Evolutionary conservation across 768 basidiomycete genomes (phyloP).

Genomic region (Boletus pseudopeckii): DNA sequence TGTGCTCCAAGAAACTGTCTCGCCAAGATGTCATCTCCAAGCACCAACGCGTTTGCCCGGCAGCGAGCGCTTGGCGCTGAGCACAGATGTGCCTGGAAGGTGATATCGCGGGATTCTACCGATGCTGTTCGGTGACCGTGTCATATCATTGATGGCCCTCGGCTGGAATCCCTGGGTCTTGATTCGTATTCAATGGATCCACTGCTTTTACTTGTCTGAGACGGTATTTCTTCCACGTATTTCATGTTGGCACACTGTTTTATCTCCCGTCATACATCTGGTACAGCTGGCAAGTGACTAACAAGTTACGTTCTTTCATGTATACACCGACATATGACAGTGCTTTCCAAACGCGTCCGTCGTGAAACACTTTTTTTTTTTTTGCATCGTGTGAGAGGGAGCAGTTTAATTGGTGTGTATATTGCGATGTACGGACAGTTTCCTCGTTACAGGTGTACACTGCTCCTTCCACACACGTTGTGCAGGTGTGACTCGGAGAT

Average conservation of each 20-base stretch:
- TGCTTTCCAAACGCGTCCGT: not conserved
- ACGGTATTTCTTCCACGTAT: not conserved
- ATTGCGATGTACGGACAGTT: not conserved
- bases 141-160: not conserved
- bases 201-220: not conserved
- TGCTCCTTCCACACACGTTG: not conserved
- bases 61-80: conserved; percentile 14
- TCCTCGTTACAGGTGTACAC: not conserved
- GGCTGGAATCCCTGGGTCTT: not conserved
- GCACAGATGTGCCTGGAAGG: not conserved
- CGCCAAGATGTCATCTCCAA: conserved; percentile 28
- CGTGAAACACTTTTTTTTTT: not conserved
- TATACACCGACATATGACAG: not conserved
- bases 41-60: conserved; percentile 25
- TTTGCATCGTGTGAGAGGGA: not conserved
- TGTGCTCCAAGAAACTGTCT: conserved; percentile 28
- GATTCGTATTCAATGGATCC: not conserved
- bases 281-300: not conserved
- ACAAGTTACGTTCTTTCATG: not conserved
- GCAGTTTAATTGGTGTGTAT: not conserved
- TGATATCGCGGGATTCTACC: too few relatives aligned
- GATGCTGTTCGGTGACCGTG: not conserved
- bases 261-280: not conserved
- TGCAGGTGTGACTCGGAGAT: not conserved
- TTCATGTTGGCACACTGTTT: too few relatives aligned